phyloP scores from a whole-genome alignment of 345 rosid species.

The Sisymbrium altissimum region DNA sequence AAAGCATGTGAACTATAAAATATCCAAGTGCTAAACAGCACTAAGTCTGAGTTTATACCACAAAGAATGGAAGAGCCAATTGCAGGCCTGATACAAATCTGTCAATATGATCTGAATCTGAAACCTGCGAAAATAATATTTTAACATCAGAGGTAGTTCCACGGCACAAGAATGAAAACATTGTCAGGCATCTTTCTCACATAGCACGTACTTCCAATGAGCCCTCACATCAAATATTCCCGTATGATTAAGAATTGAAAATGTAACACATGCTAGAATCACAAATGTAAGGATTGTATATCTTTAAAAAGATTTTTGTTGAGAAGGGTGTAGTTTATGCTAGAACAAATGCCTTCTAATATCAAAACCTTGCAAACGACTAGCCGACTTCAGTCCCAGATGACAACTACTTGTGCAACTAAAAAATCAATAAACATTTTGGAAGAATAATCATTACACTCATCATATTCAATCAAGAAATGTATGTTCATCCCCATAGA shows the following conservation, averaged over 20 bases:
- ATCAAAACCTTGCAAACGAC: not conserved
- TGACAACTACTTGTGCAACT: not conserved
- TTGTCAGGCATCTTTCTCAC: not conserved
- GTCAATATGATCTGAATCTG: conserved; percentile 81
- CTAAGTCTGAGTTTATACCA: conserved; percentile 41
- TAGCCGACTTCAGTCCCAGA: conserved; percentile 3
- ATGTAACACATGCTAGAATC: not conserved
- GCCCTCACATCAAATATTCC: not conserved
- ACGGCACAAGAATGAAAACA: not conserved
- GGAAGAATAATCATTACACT: not conserved
- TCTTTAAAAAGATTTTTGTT: not conserved
- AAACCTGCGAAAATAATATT: conserved; percentile 49
- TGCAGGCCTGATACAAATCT: conserved; percentile 81
- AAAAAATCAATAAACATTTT: not conserved
- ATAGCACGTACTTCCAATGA: conserved; percentile 1
- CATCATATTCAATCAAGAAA: not conserved
- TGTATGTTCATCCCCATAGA: not conserved
- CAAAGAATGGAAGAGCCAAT: conserved; percentile 81
- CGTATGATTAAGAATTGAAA: not conserved
- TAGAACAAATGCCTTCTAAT: not conserved
- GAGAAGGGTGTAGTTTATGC: conserved; percentile 1
- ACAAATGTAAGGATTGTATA: not conserved
- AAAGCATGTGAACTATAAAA: not conserved
- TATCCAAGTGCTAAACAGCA: not conserved
- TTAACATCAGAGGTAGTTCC: not conserved